Evolutionary conservation across 164 flowering plant species (phyloP), one percentile per base, ranked within the genome.

Genomic region (Magnolia changhungtana): DNA sequence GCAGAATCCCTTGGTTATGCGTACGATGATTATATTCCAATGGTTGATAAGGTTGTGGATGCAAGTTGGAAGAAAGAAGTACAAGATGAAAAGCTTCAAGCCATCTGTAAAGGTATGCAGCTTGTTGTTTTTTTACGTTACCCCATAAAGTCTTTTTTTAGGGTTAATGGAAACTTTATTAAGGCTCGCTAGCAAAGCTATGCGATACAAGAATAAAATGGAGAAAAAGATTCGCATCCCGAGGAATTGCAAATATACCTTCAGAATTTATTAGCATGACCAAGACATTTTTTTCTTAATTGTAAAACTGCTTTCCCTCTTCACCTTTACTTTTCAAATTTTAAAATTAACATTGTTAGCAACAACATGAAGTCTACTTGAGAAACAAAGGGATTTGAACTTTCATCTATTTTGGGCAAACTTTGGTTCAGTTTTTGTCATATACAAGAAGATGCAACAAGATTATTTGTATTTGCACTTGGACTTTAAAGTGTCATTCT

Each of bases 11-110:
- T 89, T 23, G 20, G 7, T 50, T 20, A 10, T 24, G 93, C 92
- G 65, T 90, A 87, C 79, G 95, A 91, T 82, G 97, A 94, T 80
- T 89, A 87, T 81, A 90, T 92, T 68, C 98, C 98, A 20, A 89
- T 95, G 92, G 93, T 93, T 29, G 98, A 95, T 86, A 95, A 95
- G 80, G 87, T 90, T 71, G 97, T 95, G 71, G 98, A 93, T 86
- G 84, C 89, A 72, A 83, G 84, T 68, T 92, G 94, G 96, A 87
- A 90, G 80, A 89, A 52, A 16, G 88, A 85, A 86, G 59, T 84
- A 23, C 58, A 89, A 27, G 72, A 79, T 72, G 88, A 82, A 71
- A 89, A 79, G 82, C 73, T 86, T 6, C 16, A 16, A 55, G 61
- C 49, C 77, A 37, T 79, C 69, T 76, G 90, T 45, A 87, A 87